Evolutionary conservation across 2,329 filamentous ascomycete species (phyloP), one percentile per base, ranked within the genome.

Genomic region (Ophiostoma angusticollis): DNA sequence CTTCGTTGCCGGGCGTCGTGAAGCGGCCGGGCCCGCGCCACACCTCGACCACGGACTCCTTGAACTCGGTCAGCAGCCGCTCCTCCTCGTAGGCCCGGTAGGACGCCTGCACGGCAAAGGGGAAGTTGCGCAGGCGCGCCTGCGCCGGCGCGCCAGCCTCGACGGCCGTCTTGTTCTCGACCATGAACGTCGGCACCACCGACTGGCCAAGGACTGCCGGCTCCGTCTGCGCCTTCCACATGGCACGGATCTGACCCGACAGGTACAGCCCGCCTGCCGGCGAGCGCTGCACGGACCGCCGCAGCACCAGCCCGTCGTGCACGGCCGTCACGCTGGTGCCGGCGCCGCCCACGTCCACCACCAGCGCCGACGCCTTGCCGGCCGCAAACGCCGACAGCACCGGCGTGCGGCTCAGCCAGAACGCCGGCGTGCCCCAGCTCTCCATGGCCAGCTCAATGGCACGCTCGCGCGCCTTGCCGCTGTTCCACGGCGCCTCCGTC

Each of bases 391-490:
- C 83, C 39, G 89, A 79, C 56, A 95, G 72, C 31, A 95, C 87
- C 19, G 89, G 86, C 38, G 79, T 93, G 54, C 84, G 78, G 46
- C 84, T 84, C 45, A 96, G 68, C 72, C 89, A 98, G 60, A 95
- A 96, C 5, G 91, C 91, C 14, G 91, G 91, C 40, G 81, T 82
- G 21, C 85, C 87, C 86, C 91, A 98, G 54, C 78, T 84, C 68
- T 98, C 91, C 80, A 98, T 95, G 43, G 85, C 86, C 46, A 96
- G 78, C 64, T 98, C 91, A 52, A 95, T 89, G 29, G 81, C 80
- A 72, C 91, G 93, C 64, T 98, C 91, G 44, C 93, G 73, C 44
- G 82, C 76, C 65, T 95, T 95, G 31, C 74, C 61, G 19, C 78
- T 72, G 61, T 94, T 96, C 87, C 89, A 96, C 9, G 84, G 82